Evolutionary conservation across 2,329 filamentous ascomycete species (phyloP).

Genomic region (Phyllosticta citrichinensis): DNA sequence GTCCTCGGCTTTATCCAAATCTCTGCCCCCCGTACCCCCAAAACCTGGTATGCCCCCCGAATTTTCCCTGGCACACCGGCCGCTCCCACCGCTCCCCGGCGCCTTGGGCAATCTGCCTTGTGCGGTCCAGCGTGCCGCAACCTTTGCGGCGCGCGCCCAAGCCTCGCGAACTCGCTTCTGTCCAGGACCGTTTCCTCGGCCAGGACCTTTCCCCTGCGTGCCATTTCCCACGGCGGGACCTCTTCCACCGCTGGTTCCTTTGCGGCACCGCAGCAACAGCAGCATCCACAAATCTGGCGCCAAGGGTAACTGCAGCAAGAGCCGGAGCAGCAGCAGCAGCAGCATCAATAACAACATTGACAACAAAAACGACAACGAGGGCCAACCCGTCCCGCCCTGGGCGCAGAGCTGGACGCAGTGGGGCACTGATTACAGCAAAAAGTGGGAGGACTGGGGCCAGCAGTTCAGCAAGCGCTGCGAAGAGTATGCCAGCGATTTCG

Average conservation of each 20-base stretch:
- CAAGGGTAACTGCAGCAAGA: not conserved
- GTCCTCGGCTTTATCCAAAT: not conserved
- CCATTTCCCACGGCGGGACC: not conserved
- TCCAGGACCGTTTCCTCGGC: not conserved
- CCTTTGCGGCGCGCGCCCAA: not conserved
- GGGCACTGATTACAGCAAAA: constrained; percentile 25
- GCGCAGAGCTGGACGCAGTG: constrained; percentile 12
- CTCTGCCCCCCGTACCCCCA: not conserved
- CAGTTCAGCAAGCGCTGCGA: constrained; percentile 20
- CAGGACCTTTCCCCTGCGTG: not conserved
- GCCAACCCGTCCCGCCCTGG: not conserved
- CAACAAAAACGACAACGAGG: not conserved
- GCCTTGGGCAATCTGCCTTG: not conserved
- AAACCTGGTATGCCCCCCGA: not conserved
- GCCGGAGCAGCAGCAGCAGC: not conserved
- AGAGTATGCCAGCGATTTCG: constrained; percentile 16
- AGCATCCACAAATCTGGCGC: constrained; percentile 12
- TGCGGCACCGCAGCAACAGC: not conserved
- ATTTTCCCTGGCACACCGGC: not conserved
- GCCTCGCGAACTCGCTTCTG: not conserved
- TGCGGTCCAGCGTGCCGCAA: not conserved
- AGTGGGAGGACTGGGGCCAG: constrained; percentile 21
- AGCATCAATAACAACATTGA: not conserved
- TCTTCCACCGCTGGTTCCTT: not conserved
- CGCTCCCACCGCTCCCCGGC: not conserved